Evolutionary conservation across 2,329 filamentous ascomycete species (phyloP).

Genomic region (Ramularia endophylla): DNA sequence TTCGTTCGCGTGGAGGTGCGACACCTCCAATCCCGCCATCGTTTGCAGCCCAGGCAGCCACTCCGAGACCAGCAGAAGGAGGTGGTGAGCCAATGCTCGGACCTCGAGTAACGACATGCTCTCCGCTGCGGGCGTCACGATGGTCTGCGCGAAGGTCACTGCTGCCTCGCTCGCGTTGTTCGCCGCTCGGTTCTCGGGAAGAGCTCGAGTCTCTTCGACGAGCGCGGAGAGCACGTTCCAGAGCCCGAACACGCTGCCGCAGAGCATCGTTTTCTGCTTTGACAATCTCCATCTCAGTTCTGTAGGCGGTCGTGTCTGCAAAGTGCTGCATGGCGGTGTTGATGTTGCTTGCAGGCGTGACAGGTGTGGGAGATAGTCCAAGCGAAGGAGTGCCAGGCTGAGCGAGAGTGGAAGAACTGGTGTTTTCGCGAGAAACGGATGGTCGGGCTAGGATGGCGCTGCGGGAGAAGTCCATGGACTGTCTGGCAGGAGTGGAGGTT

Average conservation of each 20-base stretch:
- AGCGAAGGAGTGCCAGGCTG: slow-evolving; percentile 23
- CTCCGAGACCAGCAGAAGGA: slow-evolving; percentile 15
- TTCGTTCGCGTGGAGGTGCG: slow-evolving; percentile 30
- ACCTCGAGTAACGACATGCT: neutral
- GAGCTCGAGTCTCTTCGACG: slow-evolving; percentile 28
- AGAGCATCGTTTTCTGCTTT: slow-evolving; percentile 46
- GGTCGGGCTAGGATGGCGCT: slow-evolving; percentile 26
- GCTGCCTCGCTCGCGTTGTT: neutral
- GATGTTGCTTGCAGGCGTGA: slow-evolving; percentile 10
- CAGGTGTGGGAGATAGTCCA: slow-evolving; percentile 16
- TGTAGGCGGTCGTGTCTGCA: slow-evolving; percentile 39
- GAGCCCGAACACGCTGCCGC: slow-evolving; percentile 42
- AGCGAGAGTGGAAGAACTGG: slow-evolving; percentile 22
- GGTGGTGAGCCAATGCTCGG: slow-evolving; percentile 12
- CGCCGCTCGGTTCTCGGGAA: slow-evolving; percentile 16
- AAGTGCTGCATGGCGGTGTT: slow-evolving; percentile 23
- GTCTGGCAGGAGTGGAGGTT: slow-evolving; percentile 30
- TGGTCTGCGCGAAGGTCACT: neutral
- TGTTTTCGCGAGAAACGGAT: slow-evolving; percentile 26
- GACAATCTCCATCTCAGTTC: slow-evolving; percentile 43
- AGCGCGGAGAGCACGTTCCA: slow-evolving; percentile 38
- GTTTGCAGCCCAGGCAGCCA: slow-evolving; percentile 25
- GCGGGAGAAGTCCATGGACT: slow-evolving; percentile 25
- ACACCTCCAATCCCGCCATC: slow-evolving; percentile 29
- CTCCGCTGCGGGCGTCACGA: neutral